These are phyloP conservation scores for Leishmania guyanensis DNA, from an alignment of 208 protist genomes.

Conservation along the genomic window DNA sequence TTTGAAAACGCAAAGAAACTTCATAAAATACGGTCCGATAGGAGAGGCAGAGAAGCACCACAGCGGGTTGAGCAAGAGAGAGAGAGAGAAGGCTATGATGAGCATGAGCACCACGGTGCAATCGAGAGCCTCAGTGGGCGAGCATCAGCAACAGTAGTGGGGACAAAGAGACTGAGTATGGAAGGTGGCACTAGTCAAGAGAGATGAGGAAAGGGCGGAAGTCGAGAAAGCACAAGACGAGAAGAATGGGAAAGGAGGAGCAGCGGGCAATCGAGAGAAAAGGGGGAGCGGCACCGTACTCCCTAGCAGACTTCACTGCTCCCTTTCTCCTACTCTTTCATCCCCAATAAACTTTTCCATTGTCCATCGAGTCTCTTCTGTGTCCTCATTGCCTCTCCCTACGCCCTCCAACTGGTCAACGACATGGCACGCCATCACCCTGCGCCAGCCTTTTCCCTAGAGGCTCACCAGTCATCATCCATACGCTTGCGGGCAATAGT, in stretches of 20 bases:
- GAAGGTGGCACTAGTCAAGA: background rate
- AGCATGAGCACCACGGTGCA: background rate
- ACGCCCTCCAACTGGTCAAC: background rate
- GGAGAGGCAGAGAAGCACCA: background rate
- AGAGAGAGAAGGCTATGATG: background rate
- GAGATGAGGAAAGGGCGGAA: conserved; percentile 10
- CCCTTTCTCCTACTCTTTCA: background rate
- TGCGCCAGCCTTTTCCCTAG: background rate
- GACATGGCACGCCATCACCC: background rate
- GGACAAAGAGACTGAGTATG: background rate
- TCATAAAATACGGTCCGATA: background rate
- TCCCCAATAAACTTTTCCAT: background rate
- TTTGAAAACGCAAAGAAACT: background rate
- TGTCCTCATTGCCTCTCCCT: background rate
- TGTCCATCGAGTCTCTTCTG: background rate
- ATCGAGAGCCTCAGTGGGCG: background rate
- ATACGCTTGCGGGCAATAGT: conserved; percentile 87
- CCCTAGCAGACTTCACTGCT: background rate
- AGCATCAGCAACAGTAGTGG: background rate
- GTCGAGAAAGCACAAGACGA: background rate
- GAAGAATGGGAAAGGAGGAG: background rate
- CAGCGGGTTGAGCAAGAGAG: background rate
- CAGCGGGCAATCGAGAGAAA: background rate
- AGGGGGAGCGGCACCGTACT: background rate
- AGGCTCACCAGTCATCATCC: conserved; percentile 89